phyloP scores from a whole-genome alignment of 2,329 filamentous ascomycete genomes.

The Aspergillus novoparasiticus region DNA sequence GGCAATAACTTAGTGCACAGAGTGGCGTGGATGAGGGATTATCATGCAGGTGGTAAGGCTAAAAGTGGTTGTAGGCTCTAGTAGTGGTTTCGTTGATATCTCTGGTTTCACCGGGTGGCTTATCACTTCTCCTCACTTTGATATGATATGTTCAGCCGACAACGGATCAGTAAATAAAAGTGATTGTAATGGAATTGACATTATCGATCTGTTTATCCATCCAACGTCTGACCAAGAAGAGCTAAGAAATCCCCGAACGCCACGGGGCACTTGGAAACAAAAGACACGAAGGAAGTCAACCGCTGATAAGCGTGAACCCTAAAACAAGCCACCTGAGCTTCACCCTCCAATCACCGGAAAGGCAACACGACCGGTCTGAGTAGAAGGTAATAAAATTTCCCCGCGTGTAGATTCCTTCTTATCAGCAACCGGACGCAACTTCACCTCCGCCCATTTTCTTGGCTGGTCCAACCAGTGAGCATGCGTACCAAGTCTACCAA shows the following conservation, averaged over 20 bases:
- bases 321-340: neutral
- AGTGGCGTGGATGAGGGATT: neutral
- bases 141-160: neutral
- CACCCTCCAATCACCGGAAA: neutral
- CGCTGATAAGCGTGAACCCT: slow-evolving; percentile 4
- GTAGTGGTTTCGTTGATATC: neutral
- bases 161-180: neutral
- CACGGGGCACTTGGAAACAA: neutral
- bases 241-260: neutral
- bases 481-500: neutral
- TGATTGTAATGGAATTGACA: neutral
- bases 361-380: neutral
- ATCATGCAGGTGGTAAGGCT: slow-evolving; percentile 1
- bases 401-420: neutral
- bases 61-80: neutral
- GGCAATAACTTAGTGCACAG: neutral
- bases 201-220: neutral
- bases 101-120: neutral
- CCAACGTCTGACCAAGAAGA: too few species aligned
- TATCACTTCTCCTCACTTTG: too few species aligned
- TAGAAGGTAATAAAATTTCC: neutral
- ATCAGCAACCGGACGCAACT: neutral
- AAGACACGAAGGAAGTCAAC: neutral
- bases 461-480: neutral
- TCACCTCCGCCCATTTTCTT: neutral